Base-by-base conservation (phyloP, 2,329 filamentous ascomycete species). In the Daldinia eschscholtzii region DNA sequence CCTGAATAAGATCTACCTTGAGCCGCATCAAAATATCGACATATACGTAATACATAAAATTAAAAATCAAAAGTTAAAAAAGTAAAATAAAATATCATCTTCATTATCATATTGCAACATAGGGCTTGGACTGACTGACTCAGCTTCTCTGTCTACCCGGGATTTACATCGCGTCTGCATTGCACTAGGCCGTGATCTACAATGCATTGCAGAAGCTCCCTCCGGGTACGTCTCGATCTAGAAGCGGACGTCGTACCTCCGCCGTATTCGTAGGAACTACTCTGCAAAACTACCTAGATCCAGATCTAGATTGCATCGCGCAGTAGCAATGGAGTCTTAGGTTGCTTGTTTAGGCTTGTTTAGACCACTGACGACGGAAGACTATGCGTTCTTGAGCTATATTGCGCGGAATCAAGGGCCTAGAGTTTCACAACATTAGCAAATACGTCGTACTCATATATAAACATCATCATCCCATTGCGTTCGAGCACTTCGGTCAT, bases 191-290 rank as follows among this genome's bases (percentile, higher is more conserved):
- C 53, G 61, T 57, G 69, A 71, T 70, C 70, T 71, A 67, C 67
- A 18, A 26, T 67, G 70, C 70, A 70, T 71, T 70, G 70, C 70
- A 71, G 67, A 26, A 57, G n/a, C 52, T 56, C 65, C 61, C 35
- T 33, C 58, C 61, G 35, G 35, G 58, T 46, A 63, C 57, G 23
- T 56, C 66, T 67, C 55, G 12, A 67, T 70, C 53, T 48, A 70
- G 69, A 46, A 44, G 6, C 70, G 67, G 70, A 65, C 64, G 26
- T 61, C 61, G 28, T 63, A 28, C 61, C 44, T 70, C 70, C 70
- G 69, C 50, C 23, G 42, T 64, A 62, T 41, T 65, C 42, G 61
- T 48, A 48, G 4, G 28, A 30, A 57, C 9, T 9, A 39, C 55
- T 7, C 48, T 35, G 15, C 13, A 46, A 6, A 48, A 1, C 33